Base-by-base conservation (phyloP, 2,329 filamentous ascomycete genomes). In the Aspergillus cejpii region DNA sequence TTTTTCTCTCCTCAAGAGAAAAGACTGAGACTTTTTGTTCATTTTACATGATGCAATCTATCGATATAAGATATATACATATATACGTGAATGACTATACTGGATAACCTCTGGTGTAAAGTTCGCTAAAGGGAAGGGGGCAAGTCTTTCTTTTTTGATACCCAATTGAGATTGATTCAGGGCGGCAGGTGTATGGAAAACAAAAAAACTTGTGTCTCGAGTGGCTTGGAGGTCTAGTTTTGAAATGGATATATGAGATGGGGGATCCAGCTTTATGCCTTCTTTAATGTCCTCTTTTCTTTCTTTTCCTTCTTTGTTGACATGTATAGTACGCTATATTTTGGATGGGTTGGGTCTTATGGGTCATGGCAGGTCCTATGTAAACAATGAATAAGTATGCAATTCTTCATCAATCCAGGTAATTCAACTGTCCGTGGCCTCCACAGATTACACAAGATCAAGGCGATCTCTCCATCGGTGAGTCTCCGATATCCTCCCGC, bases 401-500 rank as follows among this genome's bases (percentile, higher is more conserved):
- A 29, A 29, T 14, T 29, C 5, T n/a, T 29, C 3, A 15, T 10
- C 15, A 10, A 3, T 20, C 17, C n/a, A n/a, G n/a, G n/a, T n/a
- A n/a, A n/a, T n/a, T n/a, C n/a, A n/a, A n/a, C n/a, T n/a, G n/a
- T n/a, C n/a, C 8, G 8, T 17, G 31, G 6, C 17, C 17, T 20
- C n/a, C 39, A 6, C 20, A 45, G 14, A 4, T 24, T 8, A 8
- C 23, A 8, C 12, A 11, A 26, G 27, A 6, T 40, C 14, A 50
- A 17, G 37, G 34, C 12, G 39, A 38, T 26, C 39, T 40, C 28
- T 42, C 27, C 37, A 47, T 42, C 11, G 26, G 10, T 29, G 37
- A 24, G 34, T 41, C n/a, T n/a, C 47, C 40, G 27, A 41, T 37
- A 28, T 51, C 43, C 27, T 52, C 47, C 33, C 51, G 42, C 38